Conservation (phyloP, 2,329 filamentous ascomycete species). For the Claviceps sp. region DNA sequence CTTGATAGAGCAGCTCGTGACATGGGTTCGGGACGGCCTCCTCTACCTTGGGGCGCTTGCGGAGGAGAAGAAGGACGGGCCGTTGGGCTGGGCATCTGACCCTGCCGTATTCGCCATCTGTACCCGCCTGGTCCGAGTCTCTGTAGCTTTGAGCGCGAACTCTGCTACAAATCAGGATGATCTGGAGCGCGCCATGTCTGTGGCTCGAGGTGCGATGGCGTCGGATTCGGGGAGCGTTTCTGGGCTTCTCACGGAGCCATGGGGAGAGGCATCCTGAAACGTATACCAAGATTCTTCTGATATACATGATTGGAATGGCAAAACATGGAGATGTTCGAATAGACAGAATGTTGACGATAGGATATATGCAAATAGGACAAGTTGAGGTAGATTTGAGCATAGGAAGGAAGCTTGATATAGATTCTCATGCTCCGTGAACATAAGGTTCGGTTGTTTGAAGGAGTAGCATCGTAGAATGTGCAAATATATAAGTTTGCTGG, state of each 20-base stretch:
- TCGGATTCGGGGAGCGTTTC: constrained; percentile 12
- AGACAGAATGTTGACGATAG: not conserved
- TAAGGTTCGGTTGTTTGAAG: too few relatives aligned
- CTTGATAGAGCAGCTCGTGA: constrained; percentile 19
- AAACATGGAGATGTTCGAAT: not conserved
- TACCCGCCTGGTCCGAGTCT: constrained; percentile 29
- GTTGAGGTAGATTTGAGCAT: too few relatives aligned
- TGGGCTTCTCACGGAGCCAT: constrained; percentile 13
- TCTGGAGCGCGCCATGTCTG: constrained; percentile 7
- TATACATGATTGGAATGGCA: too few relatives aligned
- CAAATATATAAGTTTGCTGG: too few relatives aligned
- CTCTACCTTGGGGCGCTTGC: constrained; percentile 22
- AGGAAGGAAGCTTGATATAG: too few relatives aligned
- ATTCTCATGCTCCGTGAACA: too few relatives aligned
- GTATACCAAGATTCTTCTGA: too few relatives aligned
- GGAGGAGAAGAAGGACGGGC: constrained; percentile 38
- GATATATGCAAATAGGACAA: not conserved
- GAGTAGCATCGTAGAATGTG: too few relatives aligned
- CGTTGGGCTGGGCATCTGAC: constrained; percentile 60
- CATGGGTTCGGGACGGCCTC: constrained; percentile 41
- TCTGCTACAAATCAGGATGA: not conserved
- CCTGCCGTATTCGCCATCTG: constrained; percentile 53
- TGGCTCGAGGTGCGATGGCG: constrained; percentile 3
- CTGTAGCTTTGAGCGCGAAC: constrained; percentile 18
- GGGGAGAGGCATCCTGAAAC: not conserved